Evolutionary conservation across 2,329 filamentous ascomycete genomes (phyloP).

Genomic region (Alternaria rosae): DNA sequence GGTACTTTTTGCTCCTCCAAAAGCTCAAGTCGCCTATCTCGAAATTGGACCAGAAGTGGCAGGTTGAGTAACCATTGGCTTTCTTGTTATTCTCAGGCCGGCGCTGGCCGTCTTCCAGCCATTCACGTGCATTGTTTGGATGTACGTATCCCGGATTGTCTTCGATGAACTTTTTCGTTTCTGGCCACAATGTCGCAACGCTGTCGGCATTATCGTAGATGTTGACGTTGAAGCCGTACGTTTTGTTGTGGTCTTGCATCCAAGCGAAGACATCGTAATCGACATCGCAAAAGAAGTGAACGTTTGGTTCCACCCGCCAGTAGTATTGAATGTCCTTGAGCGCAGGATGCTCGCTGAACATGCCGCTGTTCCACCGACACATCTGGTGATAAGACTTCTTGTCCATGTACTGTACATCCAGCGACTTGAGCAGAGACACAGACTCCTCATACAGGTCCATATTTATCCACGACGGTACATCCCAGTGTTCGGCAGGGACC

Average conservation of each 20-base stretch:
- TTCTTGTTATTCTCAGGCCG: slow-evolving; percentile 80
- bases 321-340: slow-evolving; percentile 86
- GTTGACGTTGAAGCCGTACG: slow-evolving; percentile 98
- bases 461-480: slow-evolving; percentile 90
- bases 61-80: slow-evolving; percentile 94
- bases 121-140: slow-evolving; percentile 83
- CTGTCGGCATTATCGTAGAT: slow-evolving; percentile 91
- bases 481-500: slow-evolving; percentile 96
- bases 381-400: slow-evolving; percentile 96
- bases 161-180: slow-evolving; percentile 88
- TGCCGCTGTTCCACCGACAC: slow-evolving; percentile 98
- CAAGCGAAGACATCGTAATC: slow-evolving; percentile 99
- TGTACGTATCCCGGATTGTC: slow-evolving; percentile 83
- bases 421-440: slow-evolving; percentile 79
- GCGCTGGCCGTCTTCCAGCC: slow-evolving; percentile 80
- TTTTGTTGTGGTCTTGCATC: slow-evolving; percentile 98
- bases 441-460: slow-evolving; percentile 85
- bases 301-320: slow-evolving; percentile 98
- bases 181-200: slow-evolving; percentile 91
- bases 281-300: slow-evolving; percentile 98
- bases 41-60: slow-evolving; percentile 99
- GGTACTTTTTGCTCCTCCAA: slow-evolving; percentile 88
- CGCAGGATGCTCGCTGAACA: slow-evolving; percentile 97
- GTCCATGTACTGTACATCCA: slow-evolving; percentile 88
- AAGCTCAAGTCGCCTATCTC: slow-evolving; percentile 94